Evolutionary conservation across 495 filamentous ascomycete genomes (phyloP), one percentile per base, ranked within the genome.

Genomic region (Annulohypoxylon moriforme): DNA sequence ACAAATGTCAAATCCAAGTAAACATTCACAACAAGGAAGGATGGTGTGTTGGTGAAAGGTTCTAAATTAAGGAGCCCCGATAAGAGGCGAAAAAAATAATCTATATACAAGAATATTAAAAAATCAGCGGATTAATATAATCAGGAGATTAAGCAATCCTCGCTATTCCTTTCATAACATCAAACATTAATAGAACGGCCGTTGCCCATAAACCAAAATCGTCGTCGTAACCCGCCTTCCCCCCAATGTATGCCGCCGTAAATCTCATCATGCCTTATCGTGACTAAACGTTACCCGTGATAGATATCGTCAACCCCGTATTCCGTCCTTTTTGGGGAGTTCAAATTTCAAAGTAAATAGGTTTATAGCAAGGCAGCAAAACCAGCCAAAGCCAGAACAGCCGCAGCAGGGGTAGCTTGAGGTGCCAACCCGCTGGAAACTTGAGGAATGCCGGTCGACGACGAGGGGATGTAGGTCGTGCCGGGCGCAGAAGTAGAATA

Each of bases 311-410:
- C 42, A 22, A 57, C 16, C 29, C 38, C 44, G 8, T 36, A 34
- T 44, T 14, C 36, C 11, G 13, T 40, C 14, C 14, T n/a, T 40
- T 1, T 1, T 40, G 4, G 36, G 34, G 10, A 13, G 36, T 53
- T 33, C 44, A 9, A 60, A 9, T 64, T 64, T 72, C 55, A 64
- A 69, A 61, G 66, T 50, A 27, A 24, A 31, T 49, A n/a, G 38
- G 6, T 57, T 74, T 76, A 84, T 42, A 84, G 69, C 40, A 84
- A 53, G 22, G 72, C 76, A 9, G 78, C 68, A 14, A 81, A 68
- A n/a, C 78, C 82, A 8, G 82, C 63, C 16, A 81, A 24, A 14
- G 81, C 82, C 16, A 80, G 74, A 14, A 81, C 25, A 5, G 79
- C 82, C 2, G 74, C 76, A 5, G 63, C 77, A 2, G 79, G 77